Percentiles rank a stretch among this genome's conserved stretches.
These are phyloP conservation scores for Darksidea phi DNA, from an alignment of 495 filamentous ascomycete species.

Conservation along the genomic window DNA sequence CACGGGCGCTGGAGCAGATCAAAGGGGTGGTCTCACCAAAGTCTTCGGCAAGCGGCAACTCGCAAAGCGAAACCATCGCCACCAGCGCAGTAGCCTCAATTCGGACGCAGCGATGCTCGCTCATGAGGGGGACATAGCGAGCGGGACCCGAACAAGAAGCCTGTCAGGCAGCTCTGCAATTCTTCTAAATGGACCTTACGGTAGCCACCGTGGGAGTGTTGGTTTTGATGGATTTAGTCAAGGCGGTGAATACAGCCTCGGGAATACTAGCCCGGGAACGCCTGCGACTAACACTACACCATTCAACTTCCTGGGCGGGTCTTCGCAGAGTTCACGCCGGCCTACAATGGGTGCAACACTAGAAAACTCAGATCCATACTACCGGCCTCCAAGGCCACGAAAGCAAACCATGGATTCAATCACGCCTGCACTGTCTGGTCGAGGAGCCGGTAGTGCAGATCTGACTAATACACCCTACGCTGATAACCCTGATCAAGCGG, in stretches of 20 bases:
- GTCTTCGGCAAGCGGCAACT: slow-evolving; percentile 90
- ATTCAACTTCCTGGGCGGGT: slow-evolving; percentile 50
- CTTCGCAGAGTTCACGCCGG: slow-evolving; percentile 36
- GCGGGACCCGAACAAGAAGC: slow-evolving; percentile 70
- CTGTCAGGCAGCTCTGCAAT: slow-evolving; percentile 80
- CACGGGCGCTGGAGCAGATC: slow-evolving; percentile 75
- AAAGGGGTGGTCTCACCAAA: slow-evolving; percentile 83
- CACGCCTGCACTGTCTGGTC: slow-evolving; percentile 45
- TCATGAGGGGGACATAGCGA: slow-evolving; percentile 60
- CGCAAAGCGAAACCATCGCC: slow-evolving; percentile 64
- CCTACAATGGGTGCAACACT: slow-evolving; percentile 33
- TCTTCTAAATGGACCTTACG: slow-evolving; percentile 58
- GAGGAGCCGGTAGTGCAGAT: slow-evolving; percentile 55
- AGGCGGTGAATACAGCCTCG: slow-evolving; percentile 49
- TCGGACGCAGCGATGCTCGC: slow-evolving; percentile 79
- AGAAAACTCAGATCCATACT: slow-evolving; percentile 56
- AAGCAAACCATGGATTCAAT: slow-evolving; percentile 56
- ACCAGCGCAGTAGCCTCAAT: slow-evolving; percentile 71
- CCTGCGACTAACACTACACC: slow-evolving; percentile 22
- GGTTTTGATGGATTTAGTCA: slow-evolving; percentile 40
- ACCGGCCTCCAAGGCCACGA: slow-evolving; percentile 74
- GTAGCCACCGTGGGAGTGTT: slow-evolving; percentile 30
- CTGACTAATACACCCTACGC: slow-evolving; percentile 53
- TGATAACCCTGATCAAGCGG: slow-evolving; percentile 40
- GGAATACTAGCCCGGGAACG: slow-evolving; percentile 57